phyloP scores from a whole-genome alignment of 2,329 filamentous ascomycete genomes.

The Alternaria gansuensis region DNA sequence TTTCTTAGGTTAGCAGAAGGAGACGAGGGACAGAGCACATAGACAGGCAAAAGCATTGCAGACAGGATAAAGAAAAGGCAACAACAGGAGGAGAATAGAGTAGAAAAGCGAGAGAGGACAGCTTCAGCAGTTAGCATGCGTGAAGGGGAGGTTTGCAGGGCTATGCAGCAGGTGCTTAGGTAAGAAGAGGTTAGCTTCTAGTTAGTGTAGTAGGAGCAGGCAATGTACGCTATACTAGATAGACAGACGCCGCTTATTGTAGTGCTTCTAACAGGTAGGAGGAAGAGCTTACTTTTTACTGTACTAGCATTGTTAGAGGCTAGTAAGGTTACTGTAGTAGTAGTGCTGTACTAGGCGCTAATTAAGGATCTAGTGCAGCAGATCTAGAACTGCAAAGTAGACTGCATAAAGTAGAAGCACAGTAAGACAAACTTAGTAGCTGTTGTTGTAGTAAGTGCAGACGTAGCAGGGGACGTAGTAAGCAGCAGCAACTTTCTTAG shows the following conservation, averaged over 20 bases:
- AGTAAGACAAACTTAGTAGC: conserved; percentile 21
- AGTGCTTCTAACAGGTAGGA: conserved; percentile 27
- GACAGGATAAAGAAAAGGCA: no score
- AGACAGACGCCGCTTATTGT: conserved; percentile 27
- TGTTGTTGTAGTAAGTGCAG: conserved; percentile 26
- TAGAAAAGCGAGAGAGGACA: no score
- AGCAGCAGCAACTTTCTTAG: conserved; percentile 24
- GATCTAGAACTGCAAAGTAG: conserved; percentile 12
- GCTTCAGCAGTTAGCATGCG: no score
- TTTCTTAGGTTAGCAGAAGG: not conserved
- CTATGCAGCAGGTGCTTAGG: not conserved
- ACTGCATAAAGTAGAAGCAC: conserved; percentile 23
- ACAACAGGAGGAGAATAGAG: no score
- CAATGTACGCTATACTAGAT: conserved; percentile 21
- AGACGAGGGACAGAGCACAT: no score
- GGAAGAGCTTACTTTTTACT: conserved; percentile 39
- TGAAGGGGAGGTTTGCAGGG: no score
- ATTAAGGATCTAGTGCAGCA: conserved; percentile 20
- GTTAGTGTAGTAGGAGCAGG: conserved; percentile 14
- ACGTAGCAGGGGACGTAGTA: conserved; percentile 18
- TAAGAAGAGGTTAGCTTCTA: conserved; percentile 17
- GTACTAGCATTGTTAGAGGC: conserved; percentile 25
- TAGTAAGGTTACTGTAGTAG: conserved; percentile 26
- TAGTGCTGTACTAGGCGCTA: conserved; percentile 30
- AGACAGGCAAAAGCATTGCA: no score